phyloP scores from a whole-genome alignment of 768 basidiomycete genomes.

The Artomyces pyxidatus region DNA sequence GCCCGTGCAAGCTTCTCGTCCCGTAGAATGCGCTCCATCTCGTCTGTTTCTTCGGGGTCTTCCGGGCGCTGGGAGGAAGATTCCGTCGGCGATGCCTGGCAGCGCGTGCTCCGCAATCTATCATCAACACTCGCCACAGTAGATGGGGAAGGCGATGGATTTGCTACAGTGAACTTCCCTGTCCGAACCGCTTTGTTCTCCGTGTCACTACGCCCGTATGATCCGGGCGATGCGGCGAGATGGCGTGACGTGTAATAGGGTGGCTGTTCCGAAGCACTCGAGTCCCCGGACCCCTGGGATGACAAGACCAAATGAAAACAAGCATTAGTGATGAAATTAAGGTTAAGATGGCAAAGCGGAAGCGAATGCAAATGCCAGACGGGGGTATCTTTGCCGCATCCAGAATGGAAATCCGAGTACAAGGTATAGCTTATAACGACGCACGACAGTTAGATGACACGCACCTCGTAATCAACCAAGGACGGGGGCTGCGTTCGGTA shows the following conservation, averaged over 20 bases:
- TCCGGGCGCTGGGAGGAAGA: neutral
- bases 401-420: neutral
- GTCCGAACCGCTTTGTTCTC: neutral
- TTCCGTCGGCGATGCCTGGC: neutral
- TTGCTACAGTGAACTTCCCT: neutral
- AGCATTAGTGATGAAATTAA: neutral
- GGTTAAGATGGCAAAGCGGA: conserved; percentile 29
- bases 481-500: neutral
- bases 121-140: neutral
- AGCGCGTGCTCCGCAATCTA: neutral
- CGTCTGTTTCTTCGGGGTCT: neutral
- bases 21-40: neutral
- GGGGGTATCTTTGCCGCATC: no score
- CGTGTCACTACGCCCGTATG: no score
- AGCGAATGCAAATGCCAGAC: no score
- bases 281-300: no score
- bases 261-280: conserved; percentile 1
- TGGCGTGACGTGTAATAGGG: neutral
- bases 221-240: neutral
- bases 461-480: neutral
- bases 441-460: no score
- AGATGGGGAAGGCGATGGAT: neutral
- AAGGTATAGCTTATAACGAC: neutral
- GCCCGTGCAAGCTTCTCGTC: neutral
- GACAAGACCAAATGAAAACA: no score